Percentiles rank a stretch among this genome's conserved stretches.
phyloP scores from a whole-genome alignment of 1,284 basidiomycete genomes.

The Tremellales sp. region DNA sequence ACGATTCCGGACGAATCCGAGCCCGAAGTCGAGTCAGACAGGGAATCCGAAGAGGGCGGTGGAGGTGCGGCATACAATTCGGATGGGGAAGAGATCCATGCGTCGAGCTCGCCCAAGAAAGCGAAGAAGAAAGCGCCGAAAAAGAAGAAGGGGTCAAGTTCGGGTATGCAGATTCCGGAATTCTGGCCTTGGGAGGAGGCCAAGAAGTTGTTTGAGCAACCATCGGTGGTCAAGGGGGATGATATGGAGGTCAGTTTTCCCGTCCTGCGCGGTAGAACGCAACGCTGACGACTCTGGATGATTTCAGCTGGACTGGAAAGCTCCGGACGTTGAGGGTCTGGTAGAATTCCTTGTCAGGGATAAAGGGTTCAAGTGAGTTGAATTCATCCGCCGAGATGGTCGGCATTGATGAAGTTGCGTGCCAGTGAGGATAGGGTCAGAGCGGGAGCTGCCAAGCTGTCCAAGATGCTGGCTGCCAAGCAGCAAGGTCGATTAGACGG shows the following conservation, averaged over 20 bases:
- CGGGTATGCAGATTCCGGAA: constrained; percentile 77
- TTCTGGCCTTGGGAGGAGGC: constrained; percentile 97
- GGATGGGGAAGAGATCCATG: constrained; percentile 31
- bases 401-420: constrained; percentile 11
- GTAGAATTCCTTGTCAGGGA: constrained; percentile 91
- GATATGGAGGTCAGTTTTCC: constrained; percentile 68
- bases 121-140: constrained; percentile 34
- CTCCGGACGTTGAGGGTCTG: constrained; percentile 88
- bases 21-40: constrained; percentile 24
- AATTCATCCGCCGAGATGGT: background rate
- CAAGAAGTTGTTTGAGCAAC: constrained; percentile 80
- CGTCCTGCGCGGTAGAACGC: background rate
- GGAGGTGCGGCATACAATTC: constrained; percentile 20
- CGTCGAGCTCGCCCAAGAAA: constrained; percentile 30
- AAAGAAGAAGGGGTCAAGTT: constrained; percentile 53
- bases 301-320: constrained; percentile 83
- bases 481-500: constrained; percentile 95
- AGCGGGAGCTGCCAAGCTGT: constrained; percentile 88
- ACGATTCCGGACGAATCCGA: constrained; percentile 21
- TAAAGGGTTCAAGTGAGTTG: constrained; percentile 89
- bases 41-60: constrained; percentile 41
- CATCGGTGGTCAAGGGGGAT: constrained; percentile 81
- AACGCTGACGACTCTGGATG: background rate
- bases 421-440: constrained; percentile 90
- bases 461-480: constrained; percentile 81